A percentile compares a stretch with the other conserved stretches of the same genome.
Conservation (phyloP, 176 grass and related monocot species). For the Chloris gayana region DNA sequence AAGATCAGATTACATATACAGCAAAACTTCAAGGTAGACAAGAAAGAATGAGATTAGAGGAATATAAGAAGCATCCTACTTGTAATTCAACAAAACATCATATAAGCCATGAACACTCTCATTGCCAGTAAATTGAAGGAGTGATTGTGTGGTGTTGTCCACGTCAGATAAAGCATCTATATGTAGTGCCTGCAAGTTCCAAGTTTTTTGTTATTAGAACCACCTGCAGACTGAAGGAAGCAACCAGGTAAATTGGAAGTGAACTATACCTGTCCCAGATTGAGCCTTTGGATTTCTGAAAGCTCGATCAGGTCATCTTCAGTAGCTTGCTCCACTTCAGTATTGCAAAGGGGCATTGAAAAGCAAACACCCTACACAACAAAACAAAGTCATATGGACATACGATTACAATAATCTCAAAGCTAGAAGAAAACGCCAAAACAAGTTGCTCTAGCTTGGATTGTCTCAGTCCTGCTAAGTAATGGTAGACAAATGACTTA, state of each 20-base stretch:
- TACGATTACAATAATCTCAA: slow-evolving; percentile 23
- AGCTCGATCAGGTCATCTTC: slow-evolving; percentile 88
- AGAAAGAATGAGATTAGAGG: too few species aligned
- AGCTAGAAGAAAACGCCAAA: background rate
- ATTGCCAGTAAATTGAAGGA: slow-evolving; percentile 74
- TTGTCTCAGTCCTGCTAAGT: background rate
- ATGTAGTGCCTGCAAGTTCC: slow-evolving; percentile 60
- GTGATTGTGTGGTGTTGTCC: slow-evolving; percentile 77
- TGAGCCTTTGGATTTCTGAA: slow-evolving; percentile 80
- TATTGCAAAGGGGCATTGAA: slow-evolving; percentile 79
- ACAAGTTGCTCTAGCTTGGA: background rate
- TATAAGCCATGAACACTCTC: slow-evolving; percentile 82
- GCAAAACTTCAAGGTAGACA: background rate
- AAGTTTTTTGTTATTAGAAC: background rate
- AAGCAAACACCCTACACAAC: slow-evolving; percentile 65
- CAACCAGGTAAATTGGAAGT: background rate
- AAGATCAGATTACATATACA: slow-evolving; percentile 12
- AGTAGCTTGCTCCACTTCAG: slow-evolving; percentile 73
- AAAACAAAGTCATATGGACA: slow-evolving; percentile 33
- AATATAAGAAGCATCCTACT: slow-evolving; percentile 42
- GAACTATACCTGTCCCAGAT: slow-evolving; percentile 78
- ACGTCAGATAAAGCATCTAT: slow-evolving; percentile 71
- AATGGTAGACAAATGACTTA: background rate
- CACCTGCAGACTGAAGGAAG: background rate
- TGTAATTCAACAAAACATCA: slow-evolving; percentile 87